Conservation (phyloP, 768 basidiomycete species). For the Termitomyces sp. region DNA sequence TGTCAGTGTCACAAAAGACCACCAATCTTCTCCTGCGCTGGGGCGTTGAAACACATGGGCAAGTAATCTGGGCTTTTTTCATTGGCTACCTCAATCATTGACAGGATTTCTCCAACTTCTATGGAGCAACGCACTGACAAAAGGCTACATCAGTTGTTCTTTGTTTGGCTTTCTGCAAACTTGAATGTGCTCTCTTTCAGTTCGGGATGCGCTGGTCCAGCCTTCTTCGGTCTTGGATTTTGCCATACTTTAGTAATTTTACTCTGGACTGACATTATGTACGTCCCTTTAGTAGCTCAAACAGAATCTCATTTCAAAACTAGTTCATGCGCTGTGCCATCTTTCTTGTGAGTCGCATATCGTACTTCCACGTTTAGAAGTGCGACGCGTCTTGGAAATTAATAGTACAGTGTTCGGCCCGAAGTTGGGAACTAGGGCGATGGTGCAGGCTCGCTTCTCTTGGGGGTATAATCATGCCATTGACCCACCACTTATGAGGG, state of each 20-base stretch:
- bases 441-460: slow-evolving; percentile 55
- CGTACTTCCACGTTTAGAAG: too few relatives aligned
- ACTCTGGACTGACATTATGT: slow-evolving; percentile 34
- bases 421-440: slow-evolving; percentile 74
- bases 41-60: slow-evolving; percentile 32
- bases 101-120: slow-evolving; percentile 49
- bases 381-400: too few relatives aligned
- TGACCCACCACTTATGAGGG: neutral
- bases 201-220: slow-evolving; percentile 54
- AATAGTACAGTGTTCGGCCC: slow-evolving; percentile 65
- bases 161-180: slow-evolving; percentile 68
- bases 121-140: slow-evolving; percentile 46
- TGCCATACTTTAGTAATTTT: slow-evolving; percentile 48
- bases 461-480: slow-evolving; percentile 16
- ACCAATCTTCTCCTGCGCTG: slow-evolving; percentile 20
- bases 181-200: slow-evolving; percentile 62
- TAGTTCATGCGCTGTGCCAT: slow-evolving; percentile 43
- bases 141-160: slow-evolving; percentile 61
- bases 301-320: neutral
- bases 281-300: slow-evolving; percentile 17
- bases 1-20: slow-evolving; percentile 6
- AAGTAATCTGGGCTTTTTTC: neutral
- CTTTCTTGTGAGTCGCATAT: slow-evolving; percentile 53
- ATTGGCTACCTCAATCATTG: neutral
- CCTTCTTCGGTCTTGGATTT: slow-evolving; percentile 48